Conservation (phyloP, 306 rosid species). For the Argentina anserina region DNA sequence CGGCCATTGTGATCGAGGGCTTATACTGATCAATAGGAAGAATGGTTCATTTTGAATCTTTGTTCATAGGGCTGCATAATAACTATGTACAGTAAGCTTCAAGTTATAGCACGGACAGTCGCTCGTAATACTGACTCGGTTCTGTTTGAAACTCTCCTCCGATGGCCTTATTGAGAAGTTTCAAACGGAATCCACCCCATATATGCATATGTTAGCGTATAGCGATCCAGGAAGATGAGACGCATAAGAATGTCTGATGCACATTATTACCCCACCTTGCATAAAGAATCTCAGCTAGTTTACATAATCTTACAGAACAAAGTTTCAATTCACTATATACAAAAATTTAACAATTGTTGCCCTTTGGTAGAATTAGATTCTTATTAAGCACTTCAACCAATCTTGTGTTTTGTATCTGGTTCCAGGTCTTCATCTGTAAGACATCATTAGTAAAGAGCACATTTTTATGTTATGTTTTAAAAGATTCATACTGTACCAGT, state of each 20-base stretch:
- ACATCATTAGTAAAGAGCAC: constrained; percentile 9
- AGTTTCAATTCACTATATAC: not conserved
- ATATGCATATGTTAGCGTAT: not conserved
- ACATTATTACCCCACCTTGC: not conserved
- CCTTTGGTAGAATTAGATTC: not conserved
- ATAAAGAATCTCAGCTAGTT: not conserved
- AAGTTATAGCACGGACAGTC: no score
- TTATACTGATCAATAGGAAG: no score
- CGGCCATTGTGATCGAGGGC: no score
- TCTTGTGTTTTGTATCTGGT: constrained; percentile 3
- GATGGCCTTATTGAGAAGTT: not conserved
- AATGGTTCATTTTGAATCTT: no score
- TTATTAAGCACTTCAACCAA: not conserved
- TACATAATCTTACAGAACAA: constrained; percentile 6
- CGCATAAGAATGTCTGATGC: not conserved
- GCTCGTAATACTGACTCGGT: no score
- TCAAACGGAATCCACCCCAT: not conserved
- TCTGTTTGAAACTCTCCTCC: not conserved
- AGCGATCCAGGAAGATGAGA: not conserved
- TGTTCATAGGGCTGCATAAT: no score
- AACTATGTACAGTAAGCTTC: no score
- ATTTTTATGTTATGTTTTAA: constrained; percentile 20
- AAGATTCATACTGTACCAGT: constrained; percentile 29
- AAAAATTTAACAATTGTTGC: not conserved
- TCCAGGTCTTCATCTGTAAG: constrained; percentile 21